Evolutionary conservation across 192 early-diverging fungal genomes (phyloP).

Genomic region (Tieghemiomyces parasiticus): DNA sequence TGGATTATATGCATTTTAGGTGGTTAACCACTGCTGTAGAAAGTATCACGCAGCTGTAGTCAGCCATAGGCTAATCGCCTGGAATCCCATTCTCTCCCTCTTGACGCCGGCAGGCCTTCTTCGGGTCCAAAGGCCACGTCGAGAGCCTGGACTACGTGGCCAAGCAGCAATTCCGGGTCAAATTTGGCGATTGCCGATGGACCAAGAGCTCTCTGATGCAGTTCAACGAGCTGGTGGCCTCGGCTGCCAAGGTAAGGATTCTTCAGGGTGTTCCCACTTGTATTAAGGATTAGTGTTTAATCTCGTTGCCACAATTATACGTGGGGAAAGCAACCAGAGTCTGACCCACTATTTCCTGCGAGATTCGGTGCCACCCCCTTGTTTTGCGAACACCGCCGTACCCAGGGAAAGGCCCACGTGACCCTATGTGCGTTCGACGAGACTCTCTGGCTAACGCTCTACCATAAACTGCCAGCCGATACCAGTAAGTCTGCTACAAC

Average conservation of each 20-base stretch:
- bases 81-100: neutral
- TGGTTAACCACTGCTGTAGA: neutral
- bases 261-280: neutral
- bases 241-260: neutral
- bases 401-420: neutral
- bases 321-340: neutral
- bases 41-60: neutral
- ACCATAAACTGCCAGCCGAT: conserved; percentile 1
- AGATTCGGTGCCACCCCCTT: neutral
- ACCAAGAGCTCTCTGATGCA: neutral
- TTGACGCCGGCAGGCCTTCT: neutral
- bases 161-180: neutral
- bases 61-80: neutral
- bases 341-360: neutral
- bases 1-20: neutral
- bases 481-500: neutral
- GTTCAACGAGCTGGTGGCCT: neutral
- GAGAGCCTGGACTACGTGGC: neutral
- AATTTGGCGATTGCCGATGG: conserved; percentile 8
- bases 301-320: neutral
- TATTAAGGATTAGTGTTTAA: neutral
- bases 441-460: neutral
- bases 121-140: neutral
- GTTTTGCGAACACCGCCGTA: neutral
- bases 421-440: conserved; percentile 4